Conservation (phyloP, 768 basidiomycete species). For the Hericium coralloides region DNA sequence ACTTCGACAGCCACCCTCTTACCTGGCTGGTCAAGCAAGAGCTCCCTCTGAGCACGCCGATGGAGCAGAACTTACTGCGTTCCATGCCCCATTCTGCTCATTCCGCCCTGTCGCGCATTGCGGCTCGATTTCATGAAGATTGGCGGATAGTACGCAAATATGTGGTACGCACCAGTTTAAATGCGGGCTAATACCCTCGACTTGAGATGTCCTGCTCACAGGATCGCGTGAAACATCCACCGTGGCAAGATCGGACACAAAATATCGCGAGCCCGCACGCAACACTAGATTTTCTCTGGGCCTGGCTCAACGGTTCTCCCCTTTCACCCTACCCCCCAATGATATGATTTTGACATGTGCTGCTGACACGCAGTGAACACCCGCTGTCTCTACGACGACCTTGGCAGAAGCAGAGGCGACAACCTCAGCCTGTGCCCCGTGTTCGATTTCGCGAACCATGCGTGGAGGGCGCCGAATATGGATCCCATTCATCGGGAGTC, state of each 20-base stretch:
- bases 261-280: neutral
- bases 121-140: conserved; percentile 45
- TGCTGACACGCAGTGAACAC: conserved; percentile 65
- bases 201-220: neutral
- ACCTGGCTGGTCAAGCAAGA: conserved; percentile 47
- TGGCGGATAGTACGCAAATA: conserved; percentile 44
- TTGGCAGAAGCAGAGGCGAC: conserved; percentile 46
- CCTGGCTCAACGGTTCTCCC: conserved; percentile 78
- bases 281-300: conserved; percentile 64
- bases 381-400: conserved; percentile 71
- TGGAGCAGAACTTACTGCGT: conserved; percentile 25
- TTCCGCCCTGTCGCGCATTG: conserved; percentile 32
- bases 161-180: conserved; percentile 35
- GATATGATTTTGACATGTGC: conserved; percentile 2
- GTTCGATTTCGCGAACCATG: conserved; percentile 88
- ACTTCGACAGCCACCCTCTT: conserved; percentile 78
- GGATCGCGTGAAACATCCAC: neutral
- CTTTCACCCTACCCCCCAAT: conserved; percentile 2
- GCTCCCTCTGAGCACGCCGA: conserved; percentile 11
- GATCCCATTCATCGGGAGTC: conserved; percentile 27
- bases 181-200: neutral
- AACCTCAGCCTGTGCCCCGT: conserved; percentile 86
- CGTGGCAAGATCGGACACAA: neutral
- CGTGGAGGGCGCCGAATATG: conserved; percentile 32
- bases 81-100: conserved; percentile 41